Evolutionary conservation across 2,329 filamentous ascomycete species (phyloP).

Genomic region (Venturia aucupariae): DNA sequence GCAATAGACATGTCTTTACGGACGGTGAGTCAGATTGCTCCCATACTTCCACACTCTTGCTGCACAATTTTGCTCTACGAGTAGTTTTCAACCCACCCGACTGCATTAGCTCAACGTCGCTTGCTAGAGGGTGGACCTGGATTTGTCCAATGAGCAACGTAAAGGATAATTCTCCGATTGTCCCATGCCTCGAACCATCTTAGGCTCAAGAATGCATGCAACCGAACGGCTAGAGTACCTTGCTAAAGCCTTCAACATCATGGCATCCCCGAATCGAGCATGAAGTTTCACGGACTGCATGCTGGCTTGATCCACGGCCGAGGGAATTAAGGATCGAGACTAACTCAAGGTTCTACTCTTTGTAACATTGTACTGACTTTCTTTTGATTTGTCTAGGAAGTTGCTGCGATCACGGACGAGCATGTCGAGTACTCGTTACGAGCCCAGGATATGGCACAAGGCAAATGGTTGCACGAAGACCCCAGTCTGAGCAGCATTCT

Average conservation of each 20-base stretch:
- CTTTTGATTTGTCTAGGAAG: conserved; percentile 36
- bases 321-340: background rate
- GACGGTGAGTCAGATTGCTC: conserved; percentile 30
- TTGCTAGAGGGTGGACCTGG: background rate
- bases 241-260: background rate
- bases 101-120: background rate
- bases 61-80: background rate
- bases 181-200: background rate
- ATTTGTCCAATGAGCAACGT: background rate
- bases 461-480: conserved; percentile 54
- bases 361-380: background rate
- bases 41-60: background rate
- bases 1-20: conserved; percentile 39
- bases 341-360: background rate
- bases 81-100: no score
- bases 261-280: background rate
- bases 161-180: background rate
- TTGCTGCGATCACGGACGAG: conserved; percentile 47
- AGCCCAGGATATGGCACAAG: conserved; percentile 44
- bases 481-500: conserved; percentile 44
- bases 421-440: conserved; percentile 47
- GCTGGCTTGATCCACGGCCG: background rate
- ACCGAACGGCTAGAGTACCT: background rate
- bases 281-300: background rate
- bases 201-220: background rate